These are phyloP conservation scores for Populus trichocarpa DNA, from an alignment of 441 rosid genomes.

Conservation along the genomic window DNA sequence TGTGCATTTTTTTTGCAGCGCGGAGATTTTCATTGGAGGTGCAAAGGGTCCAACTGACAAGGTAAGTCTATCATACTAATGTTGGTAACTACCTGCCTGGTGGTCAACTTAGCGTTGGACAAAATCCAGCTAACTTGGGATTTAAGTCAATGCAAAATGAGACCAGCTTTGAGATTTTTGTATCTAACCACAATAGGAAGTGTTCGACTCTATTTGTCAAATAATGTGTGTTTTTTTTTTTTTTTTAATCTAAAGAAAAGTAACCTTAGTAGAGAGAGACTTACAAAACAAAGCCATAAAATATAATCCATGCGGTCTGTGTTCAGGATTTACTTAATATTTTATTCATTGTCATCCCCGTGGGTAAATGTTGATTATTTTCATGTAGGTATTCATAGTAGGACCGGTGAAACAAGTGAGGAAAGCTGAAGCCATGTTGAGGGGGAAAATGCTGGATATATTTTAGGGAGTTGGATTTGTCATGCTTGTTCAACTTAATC, in stretches of 20 bases:
- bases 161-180: not conserved
- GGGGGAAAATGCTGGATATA: constrained; percentile 75
- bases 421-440: constrained; percentile 85
- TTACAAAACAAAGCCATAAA: not conserved
- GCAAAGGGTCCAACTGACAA: constrained; percentile 84
- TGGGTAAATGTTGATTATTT: not conserved
- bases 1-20: constrained; percentile 44
- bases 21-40: constrained; percentile 84
- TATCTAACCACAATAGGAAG: not conserved
- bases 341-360: not conserved
- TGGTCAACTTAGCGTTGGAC: not conserved
- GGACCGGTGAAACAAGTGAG: constrained; percentile 86
- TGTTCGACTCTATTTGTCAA: too few species aligned
- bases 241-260: too few species aligned
- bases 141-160: not conserved
- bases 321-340: not conserved
- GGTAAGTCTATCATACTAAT: constrained; percentile 39
- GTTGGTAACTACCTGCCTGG: not conserved
- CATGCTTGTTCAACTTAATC: constrained; percentile 8
- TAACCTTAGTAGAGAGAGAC: not conserved
- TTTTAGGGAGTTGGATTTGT: constrained; percentile 16
- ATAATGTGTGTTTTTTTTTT: too few species aligned
- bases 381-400: constrained; percentile 64
- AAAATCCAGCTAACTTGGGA: not conserved
- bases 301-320: not conserved